Evolutionary conservation across 2,329 filamentous ascomycete species (phyloP), one percentile per base, ranked within the genome.

Genomic region (Cytospora piceae): DNA sequence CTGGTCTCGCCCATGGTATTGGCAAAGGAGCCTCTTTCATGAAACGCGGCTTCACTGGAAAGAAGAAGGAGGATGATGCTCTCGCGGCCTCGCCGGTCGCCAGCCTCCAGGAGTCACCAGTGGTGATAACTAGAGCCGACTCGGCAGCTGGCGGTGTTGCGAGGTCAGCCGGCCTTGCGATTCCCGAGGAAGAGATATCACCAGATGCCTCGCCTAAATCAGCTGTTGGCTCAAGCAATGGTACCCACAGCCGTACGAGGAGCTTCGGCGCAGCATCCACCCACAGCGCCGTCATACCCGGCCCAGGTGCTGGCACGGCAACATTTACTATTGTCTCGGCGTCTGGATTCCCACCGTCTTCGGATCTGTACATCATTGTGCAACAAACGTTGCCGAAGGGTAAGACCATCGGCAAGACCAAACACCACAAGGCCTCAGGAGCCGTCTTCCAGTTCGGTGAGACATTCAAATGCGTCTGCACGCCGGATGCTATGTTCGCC

Each of bases 1-100:
- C 85, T 17, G 88, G 86, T 2, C 84, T 80, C 24, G 87, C 92
- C 2, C 91, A 92, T 66, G 90, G 91, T 46, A 93, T 98, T 39
- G 89, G 92, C 69, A 96, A 92, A 76, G 94, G 93, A 55, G 95
- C 93, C 7, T 94, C 92, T 0, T 97, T 98, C 83, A 82, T 99
- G 70, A 91, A 91, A 70, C 91, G 92, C 67, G 92, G 93, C 22
- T 89, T 98, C 77, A 90, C 89, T 73, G 83, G 89, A 66, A 87
- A 88, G 75, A 92, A 91, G 76, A 86, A 87, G 61, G 84, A 85
- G 24, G 83, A 83, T 7, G 76, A 80, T 15, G 80, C 80, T 3
- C 75, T 79, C 27, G 34, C 58, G 39, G 54, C 61, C 55, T 65
- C 65, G 24, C 62, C 62, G 29, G 32, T 51, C 29, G 32, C 32